Conservation (phyloP, 768 basidiomycete species). For the Chalciporus sphaerocephalus region DNA sequence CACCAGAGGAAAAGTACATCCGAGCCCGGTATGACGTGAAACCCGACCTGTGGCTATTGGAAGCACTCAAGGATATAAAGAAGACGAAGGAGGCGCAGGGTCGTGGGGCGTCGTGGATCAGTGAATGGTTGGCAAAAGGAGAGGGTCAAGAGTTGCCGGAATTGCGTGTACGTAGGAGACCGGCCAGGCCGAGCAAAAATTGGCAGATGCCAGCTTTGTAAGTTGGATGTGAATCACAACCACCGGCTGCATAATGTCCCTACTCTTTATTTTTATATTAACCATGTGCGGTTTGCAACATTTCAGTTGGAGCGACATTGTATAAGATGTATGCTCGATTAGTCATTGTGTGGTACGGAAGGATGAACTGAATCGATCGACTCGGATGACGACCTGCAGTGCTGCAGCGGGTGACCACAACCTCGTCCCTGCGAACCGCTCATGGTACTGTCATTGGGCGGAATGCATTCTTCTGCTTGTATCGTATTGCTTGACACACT, state of each 20-base stretch:
- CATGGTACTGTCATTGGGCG: too few relatives aligned
- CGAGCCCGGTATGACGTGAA: constrained; percentile 28
- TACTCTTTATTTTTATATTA: constrained; percentile 4
- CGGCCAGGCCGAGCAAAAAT: constrained; percentile 6
- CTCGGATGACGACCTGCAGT: too few relatives aligned
- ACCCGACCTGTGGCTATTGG: constrained; percentile 37
- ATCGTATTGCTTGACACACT: too few relatives aligned
- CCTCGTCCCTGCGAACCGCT: too few relatives aligned
- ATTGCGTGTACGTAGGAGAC: constrained; percentile 15
- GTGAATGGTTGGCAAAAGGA: constrained; percentile 23
- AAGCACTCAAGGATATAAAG: constrained; percentile 36
- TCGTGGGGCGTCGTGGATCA: constrained; percentile 25
- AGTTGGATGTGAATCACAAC: background rate
- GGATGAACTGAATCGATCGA: too few relatives aligned
- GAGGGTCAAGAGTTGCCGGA: constrained; percentile 20
- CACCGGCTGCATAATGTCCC: constrained; percentile 5
- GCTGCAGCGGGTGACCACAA: too few relatives aligned
- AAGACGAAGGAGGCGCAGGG: constrained; percentile 27
- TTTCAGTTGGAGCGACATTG: background rate
- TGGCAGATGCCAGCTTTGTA: constrained; percentile 3
- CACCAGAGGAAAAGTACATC: constrained; percentile 17
- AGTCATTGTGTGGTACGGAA: too few relatives aligned
- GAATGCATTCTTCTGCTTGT: too few relatives aligned
- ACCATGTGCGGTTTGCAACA: too few relatives aligned
- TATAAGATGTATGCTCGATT: background rate